These are phyloP conservation scores for Pestalotiopsis sp. DNA, from an alignment of 2,329 filamentous ascomycete genomes.

Conservation along the genomic window DNA sequence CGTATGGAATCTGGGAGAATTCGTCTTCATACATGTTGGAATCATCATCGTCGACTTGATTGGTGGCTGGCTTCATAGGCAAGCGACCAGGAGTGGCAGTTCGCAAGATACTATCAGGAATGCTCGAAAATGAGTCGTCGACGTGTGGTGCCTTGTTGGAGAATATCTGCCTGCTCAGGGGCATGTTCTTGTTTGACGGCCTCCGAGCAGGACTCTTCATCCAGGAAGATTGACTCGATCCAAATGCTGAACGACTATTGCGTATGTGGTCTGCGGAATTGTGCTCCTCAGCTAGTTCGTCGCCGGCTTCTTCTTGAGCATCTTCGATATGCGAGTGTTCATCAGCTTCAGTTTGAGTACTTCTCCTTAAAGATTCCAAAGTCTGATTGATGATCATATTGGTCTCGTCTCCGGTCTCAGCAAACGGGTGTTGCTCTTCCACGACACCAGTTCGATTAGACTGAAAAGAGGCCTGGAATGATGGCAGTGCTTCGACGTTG, in stretches of 20 bases:
- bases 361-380: slow-evolving; percentile 50
- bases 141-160: slow-evolving; percentile 31
- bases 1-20: slow-evolving; percentile 59
- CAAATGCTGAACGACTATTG: slow-evolving; percentile 9
- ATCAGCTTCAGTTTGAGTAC: slow-evolving; percentile 25
- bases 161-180: slow-evolving; percentile 37
- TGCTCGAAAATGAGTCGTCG: slow-evolving; percentile 37
- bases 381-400: slow-evolving; percentile 59
- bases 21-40: slow-evolving; percentile 52
- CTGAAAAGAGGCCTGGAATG: slow-evolving; percentile 42
- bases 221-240: slow-evolving; percentile 19
- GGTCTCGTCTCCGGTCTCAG: slow-evolving; percentile 58
- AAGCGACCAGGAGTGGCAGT: slow-evolving; percentile 32
- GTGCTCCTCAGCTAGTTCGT: neutral
- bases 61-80: slow-evolving; percentile 22
- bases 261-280: neutral
- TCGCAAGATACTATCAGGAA: slow-evolving; percentile 34
- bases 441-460: slow-evolving; percentile 39
- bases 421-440: slow-evolving; percentile 27
- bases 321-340: neutral
- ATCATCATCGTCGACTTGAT: slow-evolving; percentile 28
- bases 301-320: slow-evolving; percentile 20
- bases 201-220: slow-evolving; percentile 37
- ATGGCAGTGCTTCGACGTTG: slow-evolving; percentile 56
- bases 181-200: slow-evolving; percentile 25